Base-by-base conservation (phyloP, 768 basidiomycete species). In the Suillus cothurnatus region DNA sequence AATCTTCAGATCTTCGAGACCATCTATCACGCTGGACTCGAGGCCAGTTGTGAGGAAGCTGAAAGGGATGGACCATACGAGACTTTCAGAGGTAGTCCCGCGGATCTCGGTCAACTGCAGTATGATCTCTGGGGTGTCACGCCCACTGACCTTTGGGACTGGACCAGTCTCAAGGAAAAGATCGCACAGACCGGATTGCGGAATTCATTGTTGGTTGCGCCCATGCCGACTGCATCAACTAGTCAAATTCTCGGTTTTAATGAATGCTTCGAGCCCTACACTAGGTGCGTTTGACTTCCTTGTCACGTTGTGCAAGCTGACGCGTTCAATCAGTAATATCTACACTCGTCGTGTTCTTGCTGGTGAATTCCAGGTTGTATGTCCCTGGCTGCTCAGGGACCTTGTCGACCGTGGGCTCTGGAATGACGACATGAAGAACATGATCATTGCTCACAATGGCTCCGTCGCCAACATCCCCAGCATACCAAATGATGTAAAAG, bases 151-250 rank as follows among this genome's bases (percentile, higher is more conserved):
- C 84, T 98, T 9, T 99, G 97, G 97, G 95, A 99, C 73, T 99
- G 97, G 97, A 74, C 84, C 1, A 76, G 82, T 66, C 81, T 99
- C 75, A 97, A 97, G 83, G 91, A 85, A 71, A 91, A 93, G 78
- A 91, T 99, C 62, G 87, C 87, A 21, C 81, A 84, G 70, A 84
- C 85, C 71, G 97, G 97, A 63, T 78, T 98, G 63, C 81, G 95
- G 68, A 99, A 99, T 81, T 96, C 97, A 36, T 82, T 98, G 21
- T 81, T 98, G 15, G 80, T 93, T 66, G 90, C 97, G 0, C 97
- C 97, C n/a, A 99, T 99, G 97, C 97, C 97, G 1, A 99, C 97
- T 38, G 97, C 97, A 1, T 97, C 95, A 28, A 99, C 97, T 3
- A 95, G 93, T 78, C 97, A 99, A 80, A 99, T 99, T 71, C 85